A percentile compares a stretch with the other conserved stretches of the same genome.
Conservation (phyloP, 2,329 filamentous ascomycete species). For the Clarireedia paspali region DNA sequence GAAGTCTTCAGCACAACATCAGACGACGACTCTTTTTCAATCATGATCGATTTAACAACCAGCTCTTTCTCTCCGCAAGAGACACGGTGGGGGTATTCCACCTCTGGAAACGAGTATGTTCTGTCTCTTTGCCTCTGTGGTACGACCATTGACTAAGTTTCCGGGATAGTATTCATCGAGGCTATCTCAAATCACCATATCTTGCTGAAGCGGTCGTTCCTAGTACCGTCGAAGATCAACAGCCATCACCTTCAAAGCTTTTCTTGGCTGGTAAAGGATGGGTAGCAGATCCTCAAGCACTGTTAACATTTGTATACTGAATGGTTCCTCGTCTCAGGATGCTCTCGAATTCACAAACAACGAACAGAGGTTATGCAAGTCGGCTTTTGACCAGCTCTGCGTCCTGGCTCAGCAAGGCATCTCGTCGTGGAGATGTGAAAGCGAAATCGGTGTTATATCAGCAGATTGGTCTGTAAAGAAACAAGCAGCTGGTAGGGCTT, state of each 20-base stretch:
- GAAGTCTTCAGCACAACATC: too few relatives aligned
- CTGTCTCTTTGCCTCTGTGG: too few relatives aligned
- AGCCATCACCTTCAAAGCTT: not conserved
- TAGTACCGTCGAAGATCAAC: too few relatives aligned
- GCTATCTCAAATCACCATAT: too few relatives aligned
- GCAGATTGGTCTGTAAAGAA: not conserved
- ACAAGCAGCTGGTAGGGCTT: not conserved
- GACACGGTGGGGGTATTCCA: too few relatives aligned
- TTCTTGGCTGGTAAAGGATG: not conserved
- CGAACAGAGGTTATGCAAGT: not conserved
- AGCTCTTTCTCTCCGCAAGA: too few relatives aligned
- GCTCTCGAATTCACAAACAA: not conserved
- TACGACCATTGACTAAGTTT: too few relatives aligned
- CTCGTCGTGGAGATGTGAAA: not conserved
- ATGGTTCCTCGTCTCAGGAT: not conserved
- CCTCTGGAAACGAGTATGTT: too few relatives aligned
- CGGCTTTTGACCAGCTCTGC: not conserved
- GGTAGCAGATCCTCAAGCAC: not conserved
- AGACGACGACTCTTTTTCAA: too few relatives aligned
- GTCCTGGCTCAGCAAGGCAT: not conserved
- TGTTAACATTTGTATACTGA: not conserved
- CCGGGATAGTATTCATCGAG: too few relatives aligned
- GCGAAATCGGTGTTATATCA: not conserved
- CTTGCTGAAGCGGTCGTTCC: too few relatives aligned
- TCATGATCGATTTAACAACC: too few relatives aligned